Percentiles rank a stretch among this genome's conserved stretches.
Conservation (phyloP, 306 rosid species). For the Ormosia semicastrata region DNA sequence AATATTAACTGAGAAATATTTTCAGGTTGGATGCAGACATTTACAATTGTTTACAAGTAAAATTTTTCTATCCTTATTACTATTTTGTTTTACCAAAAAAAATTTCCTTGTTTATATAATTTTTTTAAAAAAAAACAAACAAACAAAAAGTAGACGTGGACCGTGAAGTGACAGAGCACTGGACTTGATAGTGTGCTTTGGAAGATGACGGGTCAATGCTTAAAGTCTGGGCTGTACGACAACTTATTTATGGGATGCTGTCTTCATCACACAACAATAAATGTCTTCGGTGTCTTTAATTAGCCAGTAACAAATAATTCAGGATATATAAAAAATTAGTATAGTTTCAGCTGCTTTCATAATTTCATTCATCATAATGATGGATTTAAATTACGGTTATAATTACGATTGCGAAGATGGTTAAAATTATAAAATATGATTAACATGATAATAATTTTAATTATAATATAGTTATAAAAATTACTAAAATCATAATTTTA, state of each 20-base stretch:
- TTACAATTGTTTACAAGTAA: background rate
- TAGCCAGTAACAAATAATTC: background rate
- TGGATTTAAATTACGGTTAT: no score
- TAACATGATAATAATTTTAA: no score
- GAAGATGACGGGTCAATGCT: slow-evolving; percentile 32
- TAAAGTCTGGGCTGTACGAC: background rate
- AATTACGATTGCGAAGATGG: no score
- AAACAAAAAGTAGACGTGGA: background rate
- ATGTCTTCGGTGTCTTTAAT: slow-evolving; percentile 11
- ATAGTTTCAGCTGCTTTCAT: background rate
- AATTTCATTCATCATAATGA: no score
- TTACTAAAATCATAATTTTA: no score
- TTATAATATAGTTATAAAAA: no score
- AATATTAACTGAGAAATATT: no score
- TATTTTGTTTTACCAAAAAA: background rate
- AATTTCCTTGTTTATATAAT: background rate
- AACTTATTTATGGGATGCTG: background rate
- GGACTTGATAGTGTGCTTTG: background rate
- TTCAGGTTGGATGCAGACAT: background rate
- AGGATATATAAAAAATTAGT: background rate
- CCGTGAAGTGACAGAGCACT: background rate
- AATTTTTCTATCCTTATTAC: background rate
- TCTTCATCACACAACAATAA: slow-evolving; percentile 18
- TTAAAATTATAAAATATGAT: no score
- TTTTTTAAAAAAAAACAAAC: background rate